These are phyloP conservation scores for Avena atlantica DNA, from an alignment of 176 grass and related monocot genomes.

Conservation along the genomic window DNA sequence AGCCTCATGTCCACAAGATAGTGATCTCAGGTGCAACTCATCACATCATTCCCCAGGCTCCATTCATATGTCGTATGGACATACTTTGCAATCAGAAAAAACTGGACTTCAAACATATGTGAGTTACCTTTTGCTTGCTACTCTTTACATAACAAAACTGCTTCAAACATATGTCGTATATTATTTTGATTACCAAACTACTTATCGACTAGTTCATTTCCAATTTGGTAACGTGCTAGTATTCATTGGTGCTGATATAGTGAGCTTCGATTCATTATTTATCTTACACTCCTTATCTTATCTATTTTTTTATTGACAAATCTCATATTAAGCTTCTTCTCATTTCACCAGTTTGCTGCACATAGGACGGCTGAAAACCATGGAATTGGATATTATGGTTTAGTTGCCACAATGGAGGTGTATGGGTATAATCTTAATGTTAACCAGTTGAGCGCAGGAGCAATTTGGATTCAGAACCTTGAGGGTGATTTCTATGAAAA, in stretches of 20 bases:
- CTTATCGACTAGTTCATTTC: neutral
- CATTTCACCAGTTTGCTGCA: neutral
- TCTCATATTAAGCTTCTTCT: neutral
- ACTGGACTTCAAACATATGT: no score
- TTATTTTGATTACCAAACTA: neutral
- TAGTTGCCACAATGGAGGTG: conserved; percentile 8
- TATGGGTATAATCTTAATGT: conserved; percentile 10
- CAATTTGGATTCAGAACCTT: conserved; percentile 8
- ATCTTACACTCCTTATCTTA: neutral
- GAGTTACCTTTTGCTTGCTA: no score
- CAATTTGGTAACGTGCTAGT: neutral
- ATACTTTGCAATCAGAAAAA: no score
- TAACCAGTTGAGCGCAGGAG: neutral
- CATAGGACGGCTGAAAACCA: neutral
- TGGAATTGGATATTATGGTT: neutral
- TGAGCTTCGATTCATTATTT: neutral
- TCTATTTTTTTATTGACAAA: neutral
- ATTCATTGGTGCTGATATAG: neutral
- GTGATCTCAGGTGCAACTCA: no score
- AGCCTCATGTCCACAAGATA: no score
- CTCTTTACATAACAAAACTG: no score
- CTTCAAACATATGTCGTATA: no score
- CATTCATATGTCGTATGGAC: no score
- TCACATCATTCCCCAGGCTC: no score
- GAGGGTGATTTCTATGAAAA: conserved; percentile 9